Evolutionary conservation across 1,139 yeast species (phyloP).

Genomic region (Zygoascus meyerae): DNA sequence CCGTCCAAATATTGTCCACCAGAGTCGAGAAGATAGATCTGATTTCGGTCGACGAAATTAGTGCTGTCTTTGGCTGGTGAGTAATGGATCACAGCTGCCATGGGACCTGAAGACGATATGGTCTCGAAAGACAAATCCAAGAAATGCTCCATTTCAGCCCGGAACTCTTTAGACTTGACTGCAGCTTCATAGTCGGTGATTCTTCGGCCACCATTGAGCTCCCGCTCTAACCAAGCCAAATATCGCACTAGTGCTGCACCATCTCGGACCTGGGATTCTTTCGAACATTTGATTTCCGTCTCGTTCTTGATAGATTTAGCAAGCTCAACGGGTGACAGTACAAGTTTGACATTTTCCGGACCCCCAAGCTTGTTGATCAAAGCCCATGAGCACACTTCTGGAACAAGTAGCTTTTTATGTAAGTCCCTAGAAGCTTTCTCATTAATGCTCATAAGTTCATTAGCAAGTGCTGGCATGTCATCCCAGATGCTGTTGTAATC

Average conservation of each 20-base stretch:
- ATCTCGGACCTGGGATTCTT: constrained; percentile 75
- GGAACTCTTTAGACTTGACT: constrained; percentile 54
- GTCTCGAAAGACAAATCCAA: constrained; percentile 87
- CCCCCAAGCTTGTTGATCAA: constrained; percentile 46
- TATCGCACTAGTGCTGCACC: constrained; percentile 76
- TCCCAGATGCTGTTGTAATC: constrained; percentile 34
- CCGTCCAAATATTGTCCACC: constrained; percentile 95
- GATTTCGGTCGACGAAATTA: constrained; percentile 64
- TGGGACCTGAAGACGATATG: constrained; percentile 87
- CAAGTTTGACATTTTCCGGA: constrained; percentile 42
- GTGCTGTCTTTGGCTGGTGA: constrained; percentile 61
- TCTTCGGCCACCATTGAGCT: constrained; percentile 46
- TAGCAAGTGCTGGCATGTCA: constrained; percentile 30
- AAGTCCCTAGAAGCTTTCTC: constrained; percentile 11
- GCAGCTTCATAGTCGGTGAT: constrained; percentile 81
- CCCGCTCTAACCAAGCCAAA: constrained; percentile 81
- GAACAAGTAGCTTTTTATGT: constrained; percentile 45
- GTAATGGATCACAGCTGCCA: constrained; percentile 91
- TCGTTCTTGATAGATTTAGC: constrained; percentile 75
- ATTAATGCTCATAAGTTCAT: constrained; percentile 32
- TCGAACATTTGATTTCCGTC: constrained; percentile 70
- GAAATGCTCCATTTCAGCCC: constrained; percentile 50
- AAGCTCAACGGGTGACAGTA: constrained; percentile 55
- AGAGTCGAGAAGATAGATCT: constrained; percentile 81
- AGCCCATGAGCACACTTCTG: constrained; percentile 77